phyloP scores from a whole-genome alignment of 2,329 filamentous ascomycete species.

The Penicillium italicum region DNA sequence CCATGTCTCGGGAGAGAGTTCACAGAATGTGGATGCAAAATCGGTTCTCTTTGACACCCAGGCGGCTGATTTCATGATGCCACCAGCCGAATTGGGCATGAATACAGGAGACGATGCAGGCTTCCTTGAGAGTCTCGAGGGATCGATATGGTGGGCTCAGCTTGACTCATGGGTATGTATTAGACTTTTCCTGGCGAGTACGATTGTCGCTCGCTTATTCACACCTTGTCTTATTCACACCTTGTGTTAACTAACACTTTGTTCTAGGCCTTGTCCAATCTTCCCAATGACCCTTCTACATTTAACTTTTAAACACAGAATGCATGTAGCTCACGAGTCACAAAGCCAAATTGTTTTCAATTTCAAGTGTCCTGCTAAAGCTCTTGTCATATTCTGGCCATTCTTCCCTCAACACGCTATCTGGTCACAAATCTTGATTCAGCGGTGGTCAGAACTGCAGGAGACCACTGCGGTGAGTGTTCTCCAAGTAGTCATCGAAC shows the following conservation, averaged over 20 bases:
- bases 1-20: neutral
- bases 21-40: slow-evolving; percentile 1
- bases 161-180: slow-evolving; percentile 38
- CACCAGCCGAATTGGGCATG: slow-evolving; percentile 20
- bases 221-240: neutral
- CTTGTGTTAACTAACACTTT: slow-evolving; percentile 7
- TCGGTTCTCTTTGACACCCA: slow-evolving; percentile 12
- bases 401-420: neutral
- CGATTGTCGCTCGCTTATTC: neutral
- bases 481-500: slow-evolving; percentile 4
- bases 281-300: slow-evolving; percentile 30
- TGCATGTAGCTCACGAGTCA: neutral
- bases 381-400: neutral
- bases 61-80: slow-evolving; percentile 19
- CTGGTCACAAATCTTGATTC: neutral
- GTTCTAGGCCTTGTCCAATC: slow-evolving; percentile 33
- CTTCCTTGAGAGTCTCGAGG: slow-evolving; percentile 36
- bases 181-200: neutral
- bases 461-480: neutral
- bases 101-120: slow-evolving; percentile 26
- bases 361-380: neutral
- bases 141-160: slow-evolving; percentile 39
- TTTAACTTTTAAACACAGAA: slow-evolving; percentile 17
- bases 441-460: neutral
- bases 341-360: neutral